Evolutionary conservation across 78 protist species (phyloP).

Genomic region (Salpingoeca rosetta): DNA sequence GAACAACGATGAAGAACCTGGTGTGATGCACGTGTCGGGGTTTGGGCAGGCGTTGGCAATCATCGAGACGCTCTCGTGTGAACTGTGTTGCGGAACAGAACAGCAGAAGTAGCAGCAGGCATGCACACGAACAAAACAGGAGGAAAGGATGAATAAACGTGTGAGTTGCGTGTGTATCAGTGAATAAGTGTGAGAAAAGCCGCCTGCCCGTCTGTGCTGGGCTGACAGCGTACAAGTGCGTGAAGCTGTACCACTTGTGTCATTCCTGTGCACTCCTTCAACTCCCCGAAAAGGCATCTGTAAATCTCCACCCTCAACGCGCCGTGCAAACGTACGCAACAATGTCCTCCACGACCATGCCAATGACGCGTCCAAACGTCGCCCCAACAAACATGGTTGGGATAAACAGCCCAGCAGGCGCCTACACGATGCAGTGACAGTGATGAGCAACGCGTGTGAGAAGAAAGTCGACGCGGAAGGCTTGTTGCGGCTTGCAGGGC

Average conservation of each 20-base stretch:
- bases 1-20: too few relatives aligned
- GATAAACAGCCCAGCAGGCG: constrained; percentile 49
- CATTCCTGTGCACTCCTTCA: too few relatives aligned
- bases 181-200: background rate
- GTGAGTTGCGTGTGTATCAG: background rate
- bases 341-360: constrained; percentile 10
- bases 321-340: too few relatives aligned
- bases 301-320: too few relatives aligned
- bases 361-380: constrained; percentile 34
- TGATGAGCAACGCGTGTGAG: too few relatives aligned
- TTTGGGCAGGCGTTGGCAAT: background rate
- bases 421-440: background rate
- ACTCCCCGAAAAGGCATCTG: too few relatives aligned
- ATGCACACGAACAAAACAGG: too few relatives aligned
- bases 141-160: background rate
- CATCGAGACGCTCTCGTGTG: background rate
- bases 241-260: too few relatives aligned
- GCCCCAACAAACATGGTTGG: constrained; percentile 56
- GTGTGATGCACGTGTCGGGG: background rate
- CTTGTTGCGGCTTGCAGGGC: too few relatives aligned
- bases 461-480: too few relatives aligned
- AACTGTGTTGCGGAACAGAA: background rate
- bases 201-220: background rate
- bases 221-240: too few relatives aligned
- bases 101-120: background rate